A percentile compares a stretch with the other conserved stretches of the same genome.
phyloP scores from a whole-genome alignment of 148 eudicot species.

The Vaccinium corymbosum region DNA sequence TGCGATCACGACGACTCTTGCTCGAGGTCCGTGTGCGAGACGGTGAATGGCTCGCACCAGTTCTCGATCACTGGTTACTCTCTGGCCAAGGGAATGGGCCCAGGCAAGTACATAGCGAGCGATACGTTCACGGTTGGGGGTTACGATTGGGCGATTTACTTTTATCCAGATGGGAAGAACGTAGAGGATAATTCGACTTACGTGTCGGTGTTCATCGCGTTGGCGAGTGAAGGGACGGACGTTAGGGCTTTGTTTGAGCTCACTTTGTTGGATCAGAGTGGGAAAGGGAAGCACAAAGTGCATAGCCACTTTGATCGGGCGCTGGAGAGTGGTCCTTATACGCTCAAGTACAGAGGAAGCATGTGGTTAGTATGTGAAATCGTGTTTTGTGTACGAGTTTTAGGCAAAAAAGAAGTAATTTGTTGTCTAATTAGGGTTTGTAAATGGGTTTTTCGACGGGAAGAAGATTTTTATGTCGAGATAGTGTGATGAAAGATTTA shows the following conservation, averaged over 20 bases:
- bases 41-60: conserved; percentile 73
- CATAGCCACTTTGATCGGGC: conserved; percentile 88
- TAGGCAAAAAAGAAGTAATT: neutral
- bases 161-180: conserved; percentile 91
- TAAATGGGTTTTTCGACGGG: neutral
- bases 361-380: conserved; percentile 61
- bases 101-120: conserved; percentile 68
- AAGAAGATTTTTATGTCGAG: neutral
- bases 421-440: neutral
- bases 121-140: conserved; percentile 80
- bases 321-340: conserved; percentile 84
- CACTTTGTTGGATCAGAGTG: conserved; percentile 74
- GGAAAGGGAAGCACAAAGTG: conserved; percentile 66
- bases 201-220: conserved; percentile 78
- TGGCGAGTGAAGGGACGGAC: conserved; percentile 88
- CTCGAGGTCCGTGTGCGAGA: conserved; percentile 67
- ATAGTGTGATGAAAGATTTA: neutral
- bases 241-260: conserved; percentile 92
- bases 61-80: conserved; percentile 85
- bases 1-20: conserved; percentile 22
- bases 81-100: conserved; percentile 77
- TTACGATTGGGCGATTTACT: conserved; percentile 90
- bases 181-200: conserved; percentile 61
- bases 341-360: conserved; percentile 84
- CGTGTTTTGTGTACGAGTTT: neutral